Base-by-base conservation (phyloP, 2,329 filamentous ascomycete genomes). In the Alternaria panax region DNA sequence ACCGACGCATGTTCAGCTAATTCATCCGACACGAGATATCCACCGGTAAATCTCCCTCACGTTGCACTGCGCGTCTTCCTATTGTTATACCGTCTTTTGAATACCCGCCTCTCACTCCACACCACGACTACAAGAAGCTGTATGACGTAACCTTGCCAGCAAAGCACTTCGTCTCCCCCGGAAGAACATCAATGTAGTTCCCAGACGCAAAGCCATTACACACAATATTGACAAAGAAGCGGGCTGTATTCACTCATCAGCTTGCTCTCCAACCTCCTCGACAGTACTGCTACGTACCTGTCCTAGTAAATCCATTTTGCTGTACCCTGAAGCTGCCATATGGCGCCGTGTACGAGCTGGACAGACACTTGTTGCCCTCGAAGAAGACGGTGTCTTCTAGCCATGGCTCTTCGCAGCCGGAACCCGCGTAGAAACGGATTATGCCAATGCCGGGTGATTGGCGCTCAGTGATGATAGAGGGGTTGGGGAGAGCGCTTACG, bases 321-420 rank as follows among this genome's bases (percentile, higher is more conserved):
- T 38, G 16, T 4, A 56, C 45, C 22, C 16, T 40, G 24, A 56
- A 56, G 32, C 53, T 56, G 3, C 45, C 53, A 2, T 56, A 56
- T 25, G 53, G 43, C 9, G 4, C n/a, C 7, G 27, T 56, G 36
- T 48, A 56, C n/a, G 20, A 9, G 14, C 51, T 50, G 5, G 24
- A n/a, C 30, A 12, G 25, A 24, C 53, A 56, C 42, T 16, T 36
- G 36, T 38, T 25, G 28, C 22, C n/a, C n/a, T 59, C 51, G 20
- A 25, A 36, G 51, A 59, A 55, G 28, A 59, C 51, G 14, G 28
- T 55, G 51, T 59, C 54, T 28, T 54, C 48, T 16, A 54, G 47
- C 54, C 54, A 58, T 16, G 46, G 48, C 20, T 52, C 40, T 34
- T 58, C 40, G 48, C 54, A 61, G 22, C 32, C 54, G 20, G 14